Evolutionary conservation across 371 early-diverging fungal species (phyloP), one percentile per base, ranked within the genome.

Genomic region (Mortierella sp.): DNA sequence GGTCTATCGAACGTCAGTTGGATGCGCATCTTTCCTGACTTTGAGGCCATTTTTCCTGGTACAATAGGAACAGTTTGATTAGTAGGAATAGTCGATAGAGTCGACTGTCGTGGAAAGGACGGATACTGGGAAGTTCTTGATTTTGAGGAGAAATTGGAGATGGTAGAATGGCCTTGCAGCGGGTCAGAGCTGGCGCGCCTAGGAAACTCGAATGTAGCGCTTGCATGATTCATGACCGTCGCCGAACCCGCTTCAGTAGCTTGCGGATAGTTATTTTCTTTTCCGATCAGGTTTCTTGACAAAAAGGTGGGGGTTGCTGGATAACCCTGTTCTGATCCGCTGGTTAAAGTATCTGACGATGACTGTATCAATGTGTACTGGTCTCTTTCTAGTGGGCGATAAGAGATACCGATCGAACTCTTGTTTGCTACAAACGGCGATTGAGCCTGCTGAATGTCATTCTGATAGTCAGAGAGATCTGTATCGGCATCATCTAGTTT

Each of bases 1-100:
- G 77, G 77, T 1, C 66, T 64, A 44, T 77, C 77, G 30, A 77
- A 77, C 2, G 68, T 71, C 2, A 77, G 62, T 46, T 77, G 77
- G 28, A 77, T 68, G 11, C 66, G 68, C 7, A 72, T 66, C 28
- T 77, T 77, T 18, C 77, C 77, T 2, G 72, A 65, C 46, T 72
- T 77, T 3, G 77, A 77, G 0, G 72, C 57, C 64, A 58, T 51
- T 45, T 65, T 67, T 56, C 77, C 77, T 0, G 77, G 77, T 53
- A 72, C 64, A 4, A 72, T 68, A 14, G 77, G 77, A 7, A 77
- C 68, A 18, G 62, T 69, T 45, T 77, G 72, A 21, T 72, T 68
- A 21, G 60, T 25, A 9, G 77, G 69, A 11, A 77, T 77, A 1
- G 66, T 51, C 6, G 72, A 68, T 2, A 77, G 66, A 5, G 77